These are phyloP conservation scores for Auricularia sp. DNA, from an alignment of 768 basidiomycete species.

Conservation along the genomic window DNA sequence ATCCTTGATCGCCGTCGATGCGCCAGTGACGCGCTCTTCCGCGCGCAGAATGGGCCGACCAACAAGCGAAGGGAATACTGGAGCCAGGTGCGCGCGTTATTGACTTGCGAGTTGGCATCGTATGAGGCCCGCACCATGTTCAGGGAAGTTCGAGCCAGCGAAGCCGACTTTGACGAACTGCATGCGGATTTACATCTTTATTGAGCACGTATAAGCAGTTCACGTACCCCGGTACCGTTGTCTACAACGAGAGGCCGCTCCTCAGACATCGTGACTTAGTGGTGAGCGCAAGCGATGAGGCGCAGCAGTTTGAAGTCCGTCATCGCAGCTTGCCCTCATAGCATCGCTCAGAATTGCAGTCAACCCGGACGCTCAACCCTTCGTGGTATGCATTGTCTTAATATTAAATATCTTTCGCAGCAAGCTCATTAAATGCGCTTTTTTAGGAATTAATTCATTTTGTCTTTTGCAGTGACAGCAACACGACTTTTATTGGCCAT, in stretches of 20 bases:
- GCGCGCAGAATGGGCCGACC: slow-evolving; percentile 95
- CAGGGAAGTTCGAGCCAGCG: slow-evolving; percentile 56
- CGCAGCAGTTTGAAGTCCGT: not conserved
- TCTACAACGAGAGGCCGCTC: slow-evolving; percentile 44
- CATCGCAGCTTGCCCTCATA: not conserved
- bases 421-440: too few relatives aligned
- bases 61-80: slow-evolving; percentile 94
- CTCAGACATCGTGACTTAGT: not conserved
- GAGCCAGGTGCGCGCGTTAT: not conserved
- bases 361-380: too few relatives aligned
- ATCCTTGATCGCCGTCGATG: slow-evolving; percentile 70
- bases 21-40: slow-evolving; percentile 81
- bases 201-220: not conserved
- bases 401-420: too few relatives aligned
- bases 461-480: too few relatives aligned
- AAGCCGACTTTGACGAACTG: slow-evolving; percentile 59
- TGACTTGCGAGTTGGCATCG: not conserved
- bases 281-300: not conserved
- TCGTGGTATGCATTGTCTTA: too few relatives aligned
- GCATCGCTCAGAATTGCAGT: too few relatives aligned
- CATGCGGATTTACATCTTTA: not conserved
- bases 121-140: slow-evolving; percentile 32
- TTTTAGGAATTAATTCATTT: too few relatives aligned
- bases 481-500: too few relatives aligned
- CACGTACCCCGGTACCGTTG: slow-evolving; percentile 53